These are phyloP conservation scores for Sugiyamaella japonica DNA, from an alignment of 1,139 yeast species.

Conservation along the genomic window DNA sequence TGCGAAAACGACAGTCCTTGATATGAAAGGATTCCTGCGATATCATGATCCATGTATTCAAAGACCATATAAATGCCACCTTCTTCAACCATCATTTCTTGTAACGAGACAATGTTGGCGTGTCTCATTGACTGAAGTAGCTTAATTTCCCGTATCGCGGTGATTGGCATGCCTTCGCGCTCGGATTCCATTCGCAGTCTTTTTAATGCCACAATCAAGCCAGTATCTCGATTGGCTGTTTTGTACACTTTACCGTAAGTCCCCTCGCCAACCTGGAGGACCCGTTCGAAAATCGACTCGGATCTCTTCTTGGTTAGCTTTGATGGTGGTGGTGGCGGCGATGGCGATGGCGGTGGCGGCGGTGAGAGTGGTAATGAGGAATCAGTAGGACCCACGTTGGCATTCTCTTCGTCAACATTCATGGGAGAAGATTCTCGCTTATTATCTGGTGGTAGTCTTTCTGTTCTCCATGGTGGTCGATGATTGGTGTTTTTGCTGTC, in stretches of 20 bases:
- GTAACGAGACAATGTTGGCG: slow-evolving; percentile 72
- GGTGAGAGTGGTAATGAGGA: neutral
- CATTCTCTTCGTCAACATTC: neutral
- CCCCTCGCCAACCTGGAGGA: slow-evolving; percentile 73
- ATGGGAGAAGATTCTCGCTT: neutral
- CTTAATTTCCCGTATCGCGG: slow-evolving; percentile 90
- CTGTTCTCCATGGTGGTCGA: slow-evolving; percentile 2
- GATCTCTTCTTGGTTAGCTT: slow-evolving; percentile 17
- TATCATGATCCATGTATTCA: slow-evolving; percentile 91
- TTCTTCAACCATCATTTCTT: slow-evolving; percentile 86
- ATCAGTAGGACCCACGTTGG: neutral
- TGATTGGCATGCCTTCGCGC: slow-evolving; percentile 93
- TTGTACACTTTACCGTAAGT: slow-evolving; percentile 82
- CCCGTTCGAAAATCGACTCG: slow-evolving; percentile 43
- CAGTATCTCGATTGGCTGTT: slow-evolving; percentile 68
- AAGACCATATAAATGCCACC: slow-evolving; percentile 85
- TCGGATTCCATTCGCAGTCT: slow-evolving; percentile 80
- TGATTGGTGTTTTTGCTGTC: neutral
- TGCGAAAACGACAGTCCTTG: slow-evolving; percentile 63
- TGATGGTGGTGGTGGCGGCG: slow-evolving; percentile 13
- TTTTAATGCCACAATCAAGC: slow-evolving; percentile 77
- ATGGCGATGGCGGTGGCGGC: neutral
- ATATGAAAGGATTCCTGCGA: slow-evolving; percentile 83
- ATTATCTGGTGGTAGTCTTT: neutral
- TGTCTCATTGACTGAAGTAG: slow-evolving; percentile 85